Conservation (phyloP, 2,329 filamentous ascomycete genomes). For the Cytospora mali region DNA sequence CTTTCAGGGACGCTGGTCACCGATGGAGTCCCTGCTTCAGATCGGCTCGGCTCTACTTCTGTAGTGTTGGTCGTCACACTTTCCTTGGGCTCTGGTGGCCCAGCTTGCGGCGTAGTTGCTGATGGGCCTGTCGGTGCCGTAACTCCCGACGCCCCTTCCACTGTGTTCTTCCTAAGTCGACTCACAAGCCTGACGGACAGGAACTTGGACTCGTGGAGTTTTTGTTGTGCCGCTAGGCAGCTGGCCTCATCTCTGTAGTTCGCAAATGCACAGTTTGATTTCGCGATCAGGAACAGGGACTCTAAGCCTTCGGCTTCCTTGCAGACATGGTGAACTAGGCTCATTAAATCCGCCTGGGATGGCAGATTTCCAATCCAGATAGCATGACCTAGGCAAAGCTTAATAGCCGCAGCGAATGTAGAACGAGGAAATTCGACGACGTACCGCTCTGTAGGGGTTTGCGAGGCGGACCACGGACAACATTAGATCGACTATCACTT, state of each 20-base stretch:
- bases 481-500: constrained; percentile 41
- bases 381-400: constrained; percentile 66
- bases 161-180: constrained; percentile 66
- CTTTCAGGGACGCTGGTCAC: constrained; percentile 13
- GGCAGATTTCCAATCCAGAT: constrained; percentile 96
- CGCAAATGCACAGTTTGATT: constrained; percentile 96
- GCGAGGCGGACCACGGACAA: constrained; percentile 56
- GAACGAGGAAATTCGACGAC: constrained; percentile 31
- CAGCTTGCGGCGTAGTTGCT: constrained; percentile 35
- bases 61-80: constrained; percentile 12
- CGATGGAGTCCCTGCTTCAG: constrained; percentile 7
- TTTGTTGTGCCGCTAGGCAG: constrained; percentile 75
- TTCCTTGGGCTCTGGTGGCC: constrained; percentile 22
- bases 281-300: constrained; percentile 91
- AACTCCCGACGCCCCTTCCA: constrained; percentile 49
- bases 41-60: constrained; percentile 13
- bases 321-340: constrained; percentile 88
- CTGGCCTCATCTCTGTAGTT: constrained; percentile 84
- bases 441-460: constrained; percentile 65
- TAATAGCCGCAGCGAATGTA: constrained; percentile 1
- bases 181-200: constrained; percentile 85
- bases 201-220: constrained; percentile 90
- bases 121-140: constrained; percentile 60
- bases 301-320: constrained; percentile 77
- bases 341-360: constrained; percentile 77